Evolutionary conservation across 2,329 filamentous ascomycete genomes (phyloP).

Genomic region (Pseudogymnoascus destructans): DNA sequence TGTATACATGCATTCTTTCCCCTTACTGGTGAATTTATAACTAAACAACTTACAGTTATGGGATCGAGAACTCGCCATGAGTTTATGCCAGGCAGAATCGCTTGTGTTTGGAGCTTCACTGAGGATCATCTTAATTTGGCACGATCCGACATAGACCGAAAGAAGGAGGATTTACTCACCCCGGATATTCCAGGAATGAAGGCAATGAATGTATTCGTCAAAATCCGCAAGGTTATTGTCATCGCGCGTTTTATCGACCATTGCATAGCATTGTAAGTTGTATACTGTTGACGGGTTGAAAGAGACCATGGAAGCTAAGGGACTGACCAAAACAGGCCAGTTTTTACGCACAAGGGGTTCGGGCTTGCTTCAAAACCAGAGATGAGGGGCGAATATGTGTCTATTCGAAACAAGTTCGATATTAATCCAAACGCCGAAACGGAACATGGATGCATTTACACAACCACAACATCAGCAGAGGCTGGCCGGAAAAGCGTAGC

Average conservation of each 20-base stretch:
- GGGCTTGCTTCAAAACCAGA: not conserved
- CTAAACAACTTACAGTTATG: not conserved
- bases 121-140: not conserved
- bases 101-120: not conserved
- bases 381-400: not conserved
- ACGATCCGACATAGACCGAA: not conserved
- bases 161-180: not conserved
- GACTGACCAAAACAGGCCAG: not conserved
- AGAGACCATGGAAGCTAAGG: not conserved
- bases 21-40: not conserved
- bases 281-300: not conserved
- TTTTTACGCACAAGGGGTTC: not conserved
- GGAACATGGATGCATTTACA: not conserved
- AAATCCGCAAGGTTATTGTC: not conserved
- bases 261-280: not conserved
- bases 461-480: not conserved
- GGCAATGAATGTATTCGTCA: not conserved
- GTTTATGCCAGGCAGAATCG: not conserved
- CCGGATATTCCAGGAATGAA: not conserved
- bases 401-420: not conserved
- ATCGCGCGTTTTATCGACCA: not conserved
- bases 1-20: not conserved
- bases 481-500: not conserved
- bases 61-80: not conserved
- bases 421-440: not conserved